Base-by-base conservation (phyloP, 345 rosid species). In the Eucalyptus decipiens region DNA sequence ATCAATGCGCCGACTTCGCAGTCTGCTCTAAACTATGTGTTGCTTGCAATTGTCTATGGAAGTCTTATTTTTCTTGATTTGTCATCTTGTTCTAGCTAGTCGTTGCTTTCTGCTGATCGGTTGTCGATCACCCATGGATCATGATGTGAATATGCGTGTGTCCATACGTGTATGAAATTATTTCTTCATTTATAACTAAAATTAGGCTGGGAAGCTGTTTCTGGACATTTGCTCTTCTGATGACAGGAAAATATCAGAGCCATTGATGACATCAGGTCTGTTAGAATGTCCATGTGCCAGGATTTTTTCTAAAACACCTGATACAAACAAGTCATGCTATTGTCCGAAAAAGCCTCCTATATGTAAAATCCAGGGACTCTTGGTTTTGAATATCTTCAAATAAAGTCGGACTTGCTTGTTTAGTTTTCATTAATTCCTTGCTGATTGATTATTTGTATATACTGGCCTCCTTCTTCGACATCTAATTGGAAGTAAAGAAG, bases 1-100 rank as follows among this genome's bases (percentile, higher is more conserved):
- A 92, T 94, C 54, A 91, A 93, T 91, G 95, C 91, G 26, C 95
- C 95, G 60, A 93, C 97, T 67, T 91, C 95, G 24, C 96, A 95
- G 91, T 90, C 96, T 11, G 93, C 93, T 76, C 89, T 93, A 26
- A 92, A 93, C 91, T 95, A 93, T 90, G 87, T 90, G 24, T 56
- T 92, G 15, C 88, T 95, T 40, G 94, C 94, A 40, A 87, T 92
- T 86, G 91, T 95, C 83, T 95, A 95, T 88, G 97, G 97, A 90
- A 86, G 94, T 87, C 37, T 92, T 87, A 88, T 86, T 90, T 2
- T 83, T 40, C 56, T 40, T 90, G 40, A 69, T 32, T 42, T 65
- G 86, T 42, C 42, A 30, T 91, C 67, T 34, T 49, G 86, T 51
- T 81, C 86, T 88, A 30, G 30, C 65, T 43, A 50, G 52, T 65